These are phyloP conservation scores for Prunus yedoensis DNA, from an alignment of 331 rosid species.

Conservation along the genomic window DNA sequence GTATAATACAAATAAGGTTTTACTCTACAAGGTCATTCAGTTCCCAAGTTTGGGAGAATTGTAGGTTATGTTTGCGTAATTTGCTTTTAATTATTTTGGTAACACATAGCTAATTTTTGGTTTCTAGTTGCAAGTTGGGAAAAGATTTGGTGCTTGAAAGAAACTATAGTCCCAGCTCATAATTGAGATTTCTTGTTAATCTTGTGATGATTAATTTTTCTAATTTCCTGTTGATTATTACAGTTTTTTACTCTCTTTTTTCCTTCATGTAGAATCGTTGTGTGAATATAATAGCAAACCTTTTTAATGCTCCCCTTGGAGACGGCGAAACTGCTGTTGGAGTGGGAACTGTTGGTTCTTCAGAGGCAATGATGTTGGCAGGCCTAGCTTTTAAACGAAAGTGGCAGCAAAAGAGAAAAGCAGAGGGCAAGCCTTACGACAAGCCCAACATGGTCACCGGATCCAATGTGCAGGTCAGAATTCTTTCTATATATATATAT, in stretches of 20 bases:
- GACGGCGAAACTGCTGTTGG: slow-evolving; percentile 71
- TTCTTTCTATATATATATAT: background rate
- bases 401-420: slow-evolving; percentile 76
- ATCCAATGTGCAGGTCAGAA: slow-evolving; percentile 82
- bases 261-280: slow-evolving; percentile 67
- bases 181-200: no score
- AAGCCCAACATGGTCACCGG: slow-evolving; percentile 94
- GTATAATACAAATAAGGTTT: no score
- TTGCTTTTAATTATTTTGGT: no score
- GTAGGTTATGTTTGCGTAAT: no score
- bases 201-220: no score
- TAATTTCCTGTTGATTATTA: no score
- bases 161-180: no score
- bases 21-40: no score
- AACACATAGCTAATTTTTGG: no score
- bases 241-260: background rate
- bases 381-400: slow-evolving; percentile 87
- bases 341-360: slow-evolving; percentile 87
- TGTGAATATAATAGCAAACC: slow-evolving; percentile 81
- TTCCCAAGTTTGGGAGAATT: no score
- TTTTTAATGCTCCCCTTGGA: slow-evolving; percentile 70
- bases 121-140: no score
- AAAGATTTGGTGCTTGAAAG: no score
- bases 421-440: slow-evolving; percentile 65
- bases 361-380: slow-evolving; percentile 93